These are phyloP conservation scores for Pseudogymnoascus sp. DNA, from an alignment of 2,329 filamentous ascomycete genomes.

Conservation along the genomic window DNA sequence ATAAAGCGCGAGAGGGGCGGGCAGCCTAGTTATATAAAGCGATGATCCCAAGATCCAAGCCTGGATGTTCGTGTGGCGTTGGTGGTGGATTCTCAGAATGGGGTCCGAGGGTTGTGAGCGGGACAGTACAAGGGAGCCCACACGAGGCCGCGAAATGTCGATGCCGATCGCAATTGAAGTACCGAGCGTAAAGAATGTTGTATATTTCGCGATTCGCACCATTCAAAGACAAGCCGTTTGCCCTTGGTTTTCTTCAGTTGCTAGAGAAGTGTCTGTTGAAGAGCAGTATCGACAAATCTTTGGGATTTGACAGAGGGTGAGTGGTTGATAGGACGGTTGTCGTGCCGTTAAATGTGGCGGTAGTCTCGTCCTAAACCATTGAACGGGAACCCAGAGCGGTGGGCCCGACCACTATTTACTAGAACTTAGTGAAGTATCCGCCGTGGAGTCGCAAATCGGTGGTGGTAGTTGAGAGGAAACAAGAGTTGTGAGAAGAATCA, in stretches of 20 bases:
- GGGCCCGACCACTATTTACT: not conserved
- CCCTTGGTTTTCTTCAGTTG: not conserved
- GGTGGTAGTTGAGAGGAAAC: constrained; percentile 6
- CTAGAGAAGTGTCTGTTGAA: not conserved
- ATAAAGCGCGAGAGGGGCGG: not conserved
- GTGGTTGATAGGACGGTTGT: not conserved
- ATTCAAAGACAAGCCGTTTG: not conserved
- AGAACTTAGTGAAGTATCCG: not conserved
- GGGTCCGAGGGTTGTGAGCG: constrained; percentile 3
- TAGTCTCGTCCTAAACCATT: not conserved
- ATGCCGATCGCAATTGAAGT: constrained; percentile 8
- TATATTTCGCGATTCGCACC: not conserved
- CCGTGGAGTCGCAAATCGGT: not conserved
- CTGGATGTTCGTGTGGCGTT: not conserved
- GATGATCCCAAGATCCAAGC: not conserved
- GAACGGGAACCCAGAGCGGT: not conserved
- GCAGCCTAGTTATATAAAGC: not conserved
- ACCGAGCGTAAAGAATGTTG: not conserved
- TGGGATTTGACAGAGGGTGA: not conserved
- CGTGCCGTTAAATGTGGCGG: not conserved
- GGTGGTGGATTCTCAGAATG: constrained; percentile 4
- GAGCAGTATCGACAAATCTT: not conserved
- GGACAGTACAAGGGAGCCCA: not conserved
- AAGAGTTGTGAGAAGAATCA: not conserved
- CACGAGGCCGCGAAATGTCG: not conserved